Base-by-base conservation (phyloP, 768 basidiomycete species). In the Nidula microcarpa region DNA sequence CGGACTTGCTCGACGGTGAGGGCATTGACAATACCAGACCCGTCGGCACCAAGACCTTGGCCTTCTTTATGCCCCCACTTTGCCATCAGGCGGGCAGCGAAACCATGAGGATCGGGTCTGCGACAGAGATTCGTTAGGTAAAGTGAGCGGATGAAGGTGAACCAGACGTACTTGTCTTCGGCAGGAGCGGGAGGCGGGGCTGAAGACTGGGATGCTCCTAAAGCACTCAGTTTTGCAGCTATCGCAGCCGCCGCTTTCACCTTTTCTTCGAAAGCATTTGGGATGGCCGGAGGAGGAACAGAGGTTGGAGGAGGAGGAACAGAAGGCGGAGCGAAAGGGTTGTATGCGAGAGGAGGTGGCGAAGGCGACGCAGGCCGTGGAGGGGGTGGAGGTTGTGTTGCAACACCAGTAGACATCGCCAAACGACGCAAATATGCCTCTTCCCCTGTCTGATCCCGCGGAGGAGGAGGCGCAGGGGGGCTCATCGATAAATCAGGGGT, bases 41-140 rank as follows among this genome's bases (percentile, higher is more conserved):
- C 90, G 54, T 90, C 84, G 0, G 80, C 86, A 34, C 96, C 96
- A 1, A 98, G 78, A 8, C 95, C 95, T 69, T 94, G 87, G 1
- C 96, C 96, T 65, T 92, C 91, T 65, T 91, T 89, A 65, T 97
- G 93, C 0, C 95, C 95, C 91, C 90, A 95, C 72, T 94, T 97
- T 2, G 90, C 91, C 94, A 97, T 96, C 59, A 96, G 65, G 34
- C 90, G 86, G 10, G 86, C 86, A 33, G 92, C 92, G 60, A 95
- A 93, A 10, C 80, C 81, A 52, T 84, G 86, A 0, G 85, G 82
- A 56, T 90, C 84, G 37, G 83, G 74, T 50, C 78, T 76, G 48
- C 17, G 34, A 35, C 2, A 55, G 3, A 43, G 10, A 32, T 30
- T 41, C 39, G 43, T 10, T 51, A 36, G 35, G 30, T 45, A 23